Evolutionary conservation across 208 protist species (phyloP).

Genomic region (Trypanosoma vivax): DNA sequence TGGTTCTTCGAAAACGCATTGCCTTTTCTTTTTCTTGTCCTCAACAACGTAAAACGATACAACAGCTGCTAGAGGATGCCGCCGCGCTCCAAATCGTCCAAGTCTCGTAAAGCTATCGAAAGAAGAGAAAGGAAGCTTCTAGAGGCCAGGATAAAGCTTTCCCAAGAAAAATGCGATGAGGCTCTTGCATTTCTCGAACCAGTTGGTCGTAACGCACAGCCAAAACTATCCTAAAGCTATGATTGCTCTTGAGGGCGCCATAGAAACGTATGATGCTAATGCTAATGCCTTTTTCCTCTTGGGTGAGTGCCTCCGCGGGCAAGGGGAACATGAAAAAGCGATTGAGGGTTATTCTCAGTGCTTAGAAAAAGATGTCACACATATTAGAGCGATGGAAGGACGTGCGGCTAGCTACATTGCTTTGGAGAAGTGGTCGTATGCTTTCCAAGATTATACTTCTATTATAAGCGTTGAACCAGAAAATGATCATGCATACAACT

Average conservation of each 20-base stretch:
- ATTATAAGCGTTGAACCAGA: constrained; percentile 79
- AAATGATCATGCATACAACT: constrained; percentile 91
- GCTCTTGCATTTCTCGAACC: constrained; percentile 64
- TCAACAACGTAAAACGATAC: constrained; percentile 2
- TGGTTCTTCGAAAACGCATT: too few relatives aligned
- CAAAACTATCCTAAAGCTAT: constrained; percentile 81
- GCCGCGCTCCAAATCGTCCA: constrained; percentile 20
- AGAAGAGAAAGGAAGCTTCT: constrained; percentile 71
- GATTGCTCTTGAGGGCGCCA: constrained; percentile 50
- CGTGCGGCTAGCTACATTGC: constrained; percentile 62
- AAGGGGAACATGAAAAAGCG: constrained; percentile 57
- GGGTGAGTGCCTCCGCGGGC: constrained; percentile 53
- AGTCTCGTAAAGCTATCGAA: constrained; percentile 33
- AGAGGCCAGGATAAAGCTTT: constrained; percentile 67
- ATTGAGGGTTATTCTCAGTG: constrained; percentile 71
- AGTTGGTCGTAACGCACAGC: constrained; percentile 40
- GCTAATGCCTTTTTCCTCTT: constrained; percentile 54
- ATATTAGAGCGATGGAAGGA: constrained; percentile 59
- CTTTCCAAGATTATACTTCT: constrained; percentile 86
- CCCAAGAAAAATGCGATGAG: constrained; percentile 68
- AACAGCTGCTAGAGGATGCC: constrained; percentile 6
- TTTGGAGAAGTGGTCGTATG: constrained; percentile 48
- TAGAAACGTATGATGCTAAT: constrained; percentile 70
- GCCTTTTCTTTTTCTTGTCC: constrained; percentile 15
- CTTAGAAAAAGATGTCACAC: constrained; percentile 59